phyloP scores from a whole-genome alignment of 225 moss, liverwort and hornwort genomes.

The Pseudoscleropodium purum region DNA sequence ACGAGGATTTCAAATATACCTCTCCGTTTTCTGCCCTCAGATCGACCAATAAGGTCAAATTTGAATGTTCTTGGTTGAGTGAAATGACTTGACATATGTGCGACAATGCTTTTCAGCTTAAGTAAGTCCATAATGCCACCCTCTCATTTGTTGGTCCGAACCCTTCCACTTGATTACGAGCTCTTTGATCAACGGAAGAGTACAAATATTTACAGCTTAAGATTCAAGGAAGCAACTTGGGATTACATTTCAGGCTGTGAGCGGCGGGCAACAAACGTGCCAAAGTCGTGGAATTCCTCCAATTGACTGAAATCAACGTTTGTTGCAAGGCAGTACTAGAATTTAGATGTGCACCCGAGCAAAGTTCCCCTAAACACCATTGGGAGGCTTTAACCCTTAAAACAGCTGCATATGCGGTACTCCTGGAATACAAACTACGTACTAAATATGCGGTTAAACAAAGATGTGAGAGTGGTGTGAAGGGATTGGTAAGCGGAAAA shows the following conservation, averaged over 20 bases:
- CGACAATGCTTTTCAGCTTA: background rate
- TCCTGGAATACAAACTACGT: background rate
- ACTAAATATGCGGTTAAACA: background rate
- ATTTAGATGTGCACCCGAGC: background rate
- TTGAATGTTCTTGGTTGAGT: background rate
- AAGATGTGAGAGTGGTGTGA: background rate
- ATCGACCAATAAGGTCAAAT: background rate
- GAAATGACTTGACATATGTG: too few relatives aligned
- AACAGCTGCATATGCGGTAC: background rate
- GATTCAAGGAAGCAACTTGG: background rate
- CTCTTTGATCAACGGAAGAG: background rate
- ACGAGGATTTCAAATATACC: background rate
- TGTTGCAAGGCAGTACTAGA: background rate
- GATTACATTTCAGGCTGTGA: background rate
- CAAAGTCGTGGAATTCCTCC: background rate
- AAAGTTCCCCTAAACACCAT: background rate
- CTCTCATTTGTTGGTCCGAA: background rate
- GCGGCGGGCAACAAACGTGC: background rate
- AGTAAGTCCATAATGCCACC: background rate
- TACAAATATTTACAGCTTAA: background rate
- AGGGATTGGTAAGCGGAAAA: background rate
- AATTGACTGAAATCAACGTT: background rate
- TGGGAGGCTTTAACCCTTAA: background rate
- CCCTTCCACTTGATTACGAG: background rate
- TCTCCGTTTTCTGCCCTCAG: background rate